Base-by-base conservation (phyloP, 2,329 filamentous ascomycete genomes). In the Diaporthe sp. region DNA sequence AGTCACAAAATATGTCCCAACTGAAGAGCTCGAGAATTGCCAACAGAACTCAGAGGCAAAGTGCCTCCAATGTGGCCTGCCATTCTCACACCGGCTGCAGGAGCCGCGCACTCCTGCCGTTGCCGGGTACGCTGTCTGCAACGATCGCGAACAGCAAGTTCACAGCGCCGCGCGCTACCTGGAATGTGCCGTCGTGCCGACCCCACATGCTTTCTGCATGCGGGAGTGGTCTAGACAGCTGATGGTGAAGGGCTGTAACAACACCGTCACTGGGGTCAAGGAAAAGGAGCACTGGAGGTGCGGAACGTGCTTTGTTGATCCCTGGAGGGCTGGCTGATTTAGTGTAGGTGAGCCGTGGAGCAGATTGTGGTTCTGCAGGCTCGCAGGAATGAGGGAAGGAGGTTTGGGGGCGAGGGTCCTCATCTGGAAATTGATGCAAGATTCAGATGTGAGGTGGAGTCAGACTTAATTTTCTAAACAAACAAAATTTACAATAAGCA, bases 141-240 rank as follows among this genome's bases (percentile, higher is more conserved):
- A 8, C 25, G 19, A 42, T 9, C 60, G 60, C 10, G 40, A 30
- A 5, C 25, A 47, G 17, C 40, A 45, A 40, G 13, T 68, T 22
- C 64, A 68, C 35, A 28, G 8, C 10, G 47, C 64, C 22, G 9
- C 33, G 33, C n/a, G 47, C 13, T 68, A 54, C 64, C n/a, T 40
- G 3, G 6, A 54, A 13, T 68, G 64, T 35, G 64, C 33, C n/a
- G 10, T 7, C 47, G 22, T 68, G 33, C 64, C 64, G 9, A 8
- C 38, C 9, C 9, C 38, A 22, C 64, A 68, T 30, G 64, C 64
- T 33, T 68, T 68, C 64, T 68, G 64, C 30, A 19, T 68, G 47
- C 64, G 64, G 1, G 47, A 30, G n/a, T 40, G 47, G 47, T n/a
- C 47, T 22, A 52, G 64, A 8, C 13, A 13, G 13, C 64, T 68